Conservation (phyloP, 1,284 basidiomycete species). For the Takashimella koratensis region DNA sequence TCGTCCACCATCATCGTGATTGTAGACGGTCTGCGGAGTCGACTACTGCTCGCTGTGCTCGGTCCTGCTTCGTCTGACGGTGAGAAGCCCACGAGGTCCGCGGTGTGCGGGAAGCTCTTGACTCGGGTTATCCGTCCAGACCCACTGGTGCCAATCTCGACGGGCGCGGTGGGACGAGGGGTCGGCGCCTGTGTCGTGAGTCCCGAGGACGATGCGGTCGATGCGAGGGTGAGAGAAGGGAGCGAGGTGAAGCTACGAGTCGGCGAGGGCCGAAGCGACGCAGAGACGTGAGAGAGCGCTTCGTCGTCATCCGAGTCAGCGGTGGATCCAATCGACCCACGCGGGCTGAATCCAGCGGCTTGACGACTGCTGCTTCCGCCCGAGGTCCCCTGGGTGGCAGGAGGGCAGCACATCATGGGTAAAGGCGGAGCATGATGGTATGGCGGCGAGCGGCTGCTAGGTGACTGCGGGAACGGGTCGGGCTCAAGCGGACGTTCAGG, state of each 20-base stretch:
- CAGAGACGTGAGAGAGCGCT: constrained; percentile 12
- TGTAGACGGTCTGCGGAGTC: neutral
- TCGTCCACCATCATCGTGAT: neutral
- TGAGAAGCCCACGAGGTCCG: constrained; percentile 13
- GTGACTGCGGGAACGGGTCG: constrained; percentile 5
- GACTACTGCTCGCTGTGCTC: neutral
- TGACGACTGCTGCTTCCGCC: too few species aligned
- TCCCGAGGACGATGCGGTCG: constrained; percentile 1
- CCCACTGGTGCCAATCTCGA: neutral
- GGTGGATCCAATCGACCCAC: neutral
- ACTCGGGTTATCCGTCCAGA: constrained; percentile 1
- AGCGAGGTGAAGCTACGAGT: neutral
- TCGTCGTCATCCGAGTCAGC: neutral
- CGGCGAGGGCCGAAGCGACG: constrained; percentile 12
- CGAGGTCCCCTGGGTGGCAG: too few species aligned
- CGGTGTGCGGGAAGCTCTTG: constrained; percentile 19
- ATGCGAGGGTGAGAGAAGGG: constrained; percentile 10
- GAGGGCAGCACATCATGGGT: neutral
- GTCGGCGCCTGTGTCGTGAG: constrained; percentile 9
- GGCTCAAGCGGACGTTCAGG: constrained; percentile 3
- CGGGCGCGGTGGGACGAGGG: too few species aligned
- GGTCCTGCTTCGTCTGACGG: neutral
- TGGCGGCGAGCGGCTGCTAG: neutral
- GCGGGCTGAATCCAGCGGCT: too few species aligned
- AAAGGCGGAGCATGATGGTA: neutral